Evolutionary conservation across 306 rosid species (phyloP), one percentile per base, ranked within the genome.

Genomic region (Sicyos baderoa): DNA sequence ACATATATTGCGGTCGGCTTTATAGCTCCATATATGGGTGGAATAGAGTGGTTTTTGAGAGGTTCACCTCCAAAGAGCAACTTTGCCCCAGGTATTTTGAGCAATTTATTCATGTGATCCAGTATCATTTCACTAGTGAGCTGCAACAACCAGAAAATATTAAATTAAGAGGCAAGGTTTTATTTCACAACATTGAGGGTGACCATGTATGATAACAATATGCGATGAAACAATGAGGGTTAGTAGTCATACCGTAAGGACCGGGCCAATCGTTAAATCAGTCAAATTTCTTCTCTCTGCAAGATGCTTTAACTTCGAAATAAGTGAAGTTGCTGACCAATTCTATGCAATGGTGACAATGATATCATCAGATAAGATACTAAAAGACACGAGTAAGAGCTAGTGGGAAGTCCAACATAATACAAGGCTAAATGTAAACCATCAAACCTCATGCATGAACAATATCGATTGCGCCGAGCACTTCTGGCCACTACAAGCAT

Each of bases 401-500:
- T 5, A 44, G 5, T 0, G 12, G 15, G 42, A 32, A 32, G 6
- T 32, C 16, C 19, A 0, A 7, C 1, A 1, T 5, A 3, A 37
- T 4, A 40, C 25, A 40, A 75, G 56, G 25, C 51, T 60, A 42
- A 65, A 61, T 82, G 61, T 19, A 10, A 55, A 70, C 67, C 66
- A 62, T 40, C 89, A 68, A 72, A 92, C 98, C 98, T 93, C 97
- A 22, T 93, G 98, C 82, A 93, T 83, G 78, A 93, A 88, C 58
- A 93, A 71, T 74, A 93, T 81, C 27, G 97, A 93, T 53, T 89
- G 95, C 29, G 98, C 98, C 0, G 98, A 93, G 85, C 98, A 93
- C 84, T 93, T 93, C 83, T 93, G 98, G 71, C 98, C 98, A 53
- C 97, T 93, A 75, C 98, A 88, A 55, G 98, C 98, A 25, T 89